phyloP scores from a whole-genome alignment of 768 basidiomycete species.

The Neoboletus magnificus region DNA sequence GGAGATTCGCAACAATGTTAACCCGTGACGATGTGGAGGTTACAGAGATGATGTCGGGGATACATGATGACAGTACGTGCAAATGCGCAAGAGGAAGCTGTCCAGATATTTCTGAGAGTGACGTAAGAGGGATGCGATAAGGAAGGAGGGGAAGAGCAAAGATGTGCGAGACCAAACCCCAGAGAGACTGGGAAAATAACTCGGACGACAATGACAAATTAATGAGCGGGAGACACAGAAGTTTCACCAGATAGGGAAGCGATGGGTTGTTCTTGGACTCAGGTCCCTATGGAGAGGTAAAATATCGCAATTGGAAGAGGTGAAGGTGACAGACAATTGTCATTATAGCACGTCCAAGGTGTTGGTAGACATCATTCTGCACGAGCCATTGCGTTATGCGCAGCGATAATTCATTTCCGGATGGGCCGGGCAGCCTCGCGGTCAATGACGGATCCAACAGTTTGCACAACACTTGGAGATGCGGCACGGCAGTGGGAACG shows the following conservation, averaged over 20 bases:
- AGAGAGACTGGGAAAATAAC: constrained; percentile 31
- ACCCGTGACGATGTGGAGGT: constrained; percentile 35
- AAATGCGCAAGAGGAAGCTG: constrained; percentile 54
- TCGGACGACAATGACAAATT: constrained; percentile 32
- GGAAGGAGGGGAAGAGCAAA: constrained; percentile 77
- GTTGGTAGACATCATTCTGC: constrained; percentile 42
- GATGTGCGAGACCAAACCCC: constrained; percentile 48
- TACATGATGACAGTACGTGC: constrained; percentile 29
- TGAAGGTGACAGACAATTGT: constrained; percentile 45
- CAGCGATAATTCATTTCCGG: constrained; percentile 31
- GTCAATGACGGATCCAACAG: constrained; percentile 36
- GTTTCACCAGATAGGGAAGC: constrained; percentile 28
- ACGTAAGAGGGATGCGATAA: constrained; percentile 60
- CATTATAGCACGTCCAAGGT: constrained; percentile 17
- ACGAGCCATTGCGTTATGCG: constrained; percentile 46
- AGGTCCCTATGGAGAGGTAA: constrained; percentile 41
- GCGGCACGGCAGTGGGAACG: constrained; percentile 38
- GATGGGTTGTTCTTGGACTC: constrained; percentile 47
- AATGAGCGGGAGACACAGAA: constrained; percentile 23
- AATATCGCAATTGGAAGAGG: not conserved
- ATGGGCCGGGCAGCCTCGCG: constrained; percentile 20
- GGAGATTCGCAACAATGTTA: constrained; percentile 71
- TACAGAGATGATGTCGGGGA: constrained; percentile 30
- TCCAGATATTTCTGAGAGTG: constrained; percentile 62
- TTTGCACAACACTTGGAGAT: constrained; percentile 50